A percentile compares a stretch with the other conserved stretches of the same genome.
These are phyloP conservation scores for Cardamine resedifolia DNA, from an alignment of 345 rosid genomes.

Conservation along the genomic window DNA sequence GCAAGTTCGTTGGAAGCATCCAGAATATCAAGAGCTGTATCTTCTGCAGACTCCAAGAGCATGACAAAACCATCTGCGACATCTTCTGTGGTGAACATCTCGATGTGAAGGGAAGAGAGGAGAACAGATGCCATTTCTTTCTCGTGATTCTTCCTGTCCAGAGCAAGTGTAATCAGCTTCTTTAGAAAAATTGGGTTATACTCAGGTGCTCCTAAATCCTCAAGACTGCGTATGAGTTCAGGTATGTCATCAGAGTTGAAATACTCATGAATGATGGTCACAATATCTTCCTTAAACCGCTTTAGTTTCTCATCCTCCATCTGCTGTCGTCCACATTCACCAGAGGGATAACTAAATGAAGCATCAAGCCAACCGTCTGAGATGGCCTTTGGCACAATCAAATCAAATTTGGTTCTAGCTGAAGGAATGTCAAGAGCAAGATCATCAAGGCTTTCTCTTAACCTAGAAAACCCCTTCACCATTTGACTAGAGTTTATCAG, in stretches of 20 bases:
- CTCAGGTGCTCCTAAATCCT: slow-evolving; percentile 72
- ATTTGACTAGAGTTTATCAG: slow-evolving; percentile 85
- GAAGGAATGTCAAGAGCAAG: slow-evolving; percentile 90
- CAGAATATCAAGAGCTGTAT: slow-evolving; percentile 80
- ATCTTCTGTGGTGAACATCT: slow-evolving; percentile 83
- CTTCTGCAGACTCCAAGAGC: slow-evolving; percentile 93
- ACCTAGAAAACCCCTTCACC: slow-evolving; percentile 75
- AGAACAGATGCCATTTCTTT: slow-evolving; percentile 95
- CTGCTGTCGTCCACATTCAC: slow-evolving; percentile 46
- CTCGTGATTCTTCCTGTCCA: slow-evolving; percentile 95
- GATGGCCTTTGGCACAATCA: slow-evolving; percentile 59
- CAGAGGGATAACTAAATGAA: slow-evolving; percentile 45
- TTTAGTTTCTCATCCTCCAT: slow-evolving; percentile 53
- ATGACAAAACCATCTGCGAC: slow-evolving; percentile 74
- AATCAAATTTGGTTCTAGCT: slow-evolving; percentile 56
- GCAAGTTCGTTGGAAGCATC: slow-evolving; percentile 93
- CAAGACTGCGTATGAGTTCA: slow-evolving; percentile 73
- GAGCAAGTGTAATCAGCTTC: slow-evolving; percentile 78
- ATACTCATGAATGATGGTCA: slow-evolving; percentile 80
- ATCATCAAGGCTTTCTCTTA: slow-evolving; percentile 80
- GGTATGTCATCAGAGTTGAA: slow-evolving; percentile 91
- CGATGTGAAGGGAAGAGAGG: slow-evolving; percentile 85
- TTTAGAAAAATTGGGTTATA: slow-evolving; percentile 73
- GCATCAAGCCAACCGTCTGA: slow-evolving; percentile 83
- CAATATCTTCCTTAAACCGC: slow-evolving; percentile 65